Base-by-base conservation (phyloP, 1,139 yeast genomes). In the Candida albicans region DNA sequence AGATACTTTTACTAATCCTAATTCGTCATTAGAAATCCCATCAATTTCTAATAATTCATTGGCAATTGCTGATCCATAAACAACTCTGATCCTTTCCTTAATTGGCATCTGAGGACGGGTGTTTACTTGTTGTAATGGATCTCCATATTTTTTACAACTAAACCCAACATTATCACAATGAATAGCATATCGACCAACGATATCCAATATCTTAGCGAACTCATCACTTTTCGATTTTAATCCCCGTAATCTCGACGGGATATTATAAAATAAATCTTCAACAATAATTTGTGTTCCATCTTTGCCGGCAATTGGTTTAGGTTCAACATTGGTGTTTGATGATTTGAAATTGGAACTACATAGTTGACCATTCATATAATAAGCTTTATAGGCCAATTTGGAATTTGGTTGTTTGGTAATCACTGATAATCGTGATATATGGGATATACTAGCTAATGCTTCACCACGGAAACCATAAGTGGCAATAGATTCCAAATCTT, bases 191-290 rank as follows among this genome's bases (percentile, higher is more conserved):
- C 88, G 73, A 2, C 93, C 90, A 1, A 88, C 81, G 2, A 93
- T 89, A 52, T 93, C 98, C 37, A 93, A 62, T 5, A 93, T 84
- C 53, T 79, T 81, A 11, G 81, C 64, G 56, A 82, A 86, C 58
- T 93, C 99, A 15, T 89, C 97, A 49, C 74, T 74, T 24, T 84
- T 74, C 0, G 87, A 76, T 48, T 75, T 73, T 43, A 91, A 65
- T 0, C 95, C 78, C 40, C 84, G 71, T 33, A 84, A 63, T 43
- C 99, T 74, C 0, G 96, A 79, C 0, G 96, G 96, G 25, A 86
- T 79, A 57, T 93, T 95, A 65, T 85, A 95, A 58, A 95, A 95
- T 47, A 95, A 68, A 59, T 93, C 96, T 58, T 90, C 97, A 5
- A 90, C 96, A 0, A 77, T 65, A 33, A 95, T 78, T 49, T 84